Conservation (phyloP, 1,284 basidiomycete species). For the Ganoderma sinense region DNA sequence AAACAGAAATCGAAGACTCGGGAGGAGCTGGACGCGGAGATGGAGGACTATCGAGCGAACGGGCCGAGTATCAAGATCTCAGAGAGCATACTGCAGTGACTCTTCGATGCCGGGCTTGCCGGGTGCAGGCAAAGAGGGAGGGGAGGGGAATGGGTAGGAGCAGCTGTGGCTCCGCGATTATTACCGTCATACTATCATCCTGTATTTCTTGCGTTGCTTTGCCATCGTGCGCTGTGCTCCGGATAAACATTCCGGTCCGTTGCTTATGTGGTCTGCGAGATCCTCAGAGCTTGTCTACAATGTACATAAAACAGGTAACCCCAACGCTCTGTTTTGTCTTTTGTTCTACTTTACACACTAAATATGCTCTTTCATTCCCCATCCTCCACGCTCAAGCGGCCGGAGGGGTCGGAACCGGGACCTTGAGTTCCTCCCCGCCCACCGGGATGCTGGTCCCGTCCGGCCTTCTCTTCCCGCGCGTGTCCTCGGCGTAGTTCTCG, state of each 20-base stretch:
- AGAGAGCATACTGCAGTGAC: neutral
- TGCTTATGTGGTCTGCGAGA: neutral
- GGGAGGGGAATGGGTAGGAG: neutral
- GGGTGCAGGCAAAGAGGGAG: neutral
- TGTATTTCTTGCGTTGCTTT: slow-evolving; percentile 8
- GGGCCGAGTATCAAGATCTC: neutral
- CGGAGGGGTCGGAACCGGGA: neutral
- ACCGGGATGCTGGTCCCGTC: slow-evolving; percentile 18
- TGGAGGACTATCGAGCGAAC: slow-evolving; percentile 70
- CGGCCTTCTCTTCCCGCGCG: slow-evolving; percentile 67
- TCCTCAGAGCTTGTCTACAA: neutral
- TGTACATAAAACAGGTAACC: neutral
- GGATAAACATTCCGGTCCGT: neutral
- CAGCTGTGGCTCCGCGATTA: neutral
- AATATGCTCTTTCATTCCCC: neutral
- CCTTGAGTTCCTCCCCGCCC: neutral
- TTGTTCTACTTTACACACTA: neutral
- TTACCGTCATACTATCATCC: neutral
- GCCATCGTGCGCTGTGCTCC: neutral
- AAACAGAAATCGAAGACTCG: slow-evolving; percentile 39
- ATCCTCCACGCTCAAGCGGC: neutral
- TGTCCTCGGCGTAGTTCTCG: slow-evolving; percentile 87
- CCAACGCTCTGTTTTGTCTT: no score
- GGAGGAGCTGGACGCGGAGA: slow-evolving; percentile 71
- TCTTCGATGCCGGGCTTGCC: neutral